A percentile compares a stretch with the other conserved stretches of the same genome.
phyloP scores from a whole-genome alignment of 1,284 basidiomycete genomes.

The Trichosporon sp. region DNA sequence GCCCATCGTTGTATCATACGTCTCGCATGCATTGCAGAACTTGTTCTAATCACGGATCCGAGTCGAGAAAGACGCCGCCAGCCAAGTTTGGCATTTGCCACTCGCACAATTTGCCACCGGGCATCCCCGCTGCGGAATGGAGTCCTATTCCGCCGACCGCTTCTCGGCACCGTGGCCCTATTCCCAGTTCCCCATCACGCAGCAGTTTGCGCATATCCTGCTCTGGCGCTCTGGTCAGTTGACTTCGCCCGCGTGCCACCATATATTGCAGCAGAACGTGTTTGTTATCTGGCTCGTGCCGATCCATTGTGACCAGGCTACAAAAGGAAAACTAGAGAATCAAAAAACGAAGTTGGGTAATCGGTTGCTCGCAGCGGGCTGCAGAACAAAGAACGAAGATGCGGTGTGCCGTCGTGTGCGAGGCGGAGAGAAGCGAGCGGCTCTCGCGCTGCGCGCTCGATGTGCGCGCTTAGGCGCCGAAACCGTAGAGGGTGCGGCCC shows the following conservation, averaged over 20 bases:
- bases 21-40: background rate
- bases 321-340: background rate
- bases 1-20: background rate
- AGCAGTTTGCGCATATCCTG: too few relatives aligned
- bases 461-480: slow-evolving; percentile 58
- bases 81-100: too few relatives aligned
- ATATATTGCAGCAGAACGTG: background rate
- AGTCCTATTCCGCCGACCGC: background rate
- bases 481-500: slow-evolving; percentile 81
- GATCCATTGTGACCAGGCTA: background rate
- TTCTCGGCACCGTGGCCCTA: too few relatives aligned
- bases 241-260: too few relatives aligned
- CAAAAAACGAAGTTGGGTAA: slow-evolving; percentile 5
- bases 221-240: background rate
- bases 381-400: background rate
- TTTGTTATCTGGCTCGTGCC: background rate
- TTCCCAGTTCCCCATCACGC: too few relatives aligned
- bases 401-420: background rate
- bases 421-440: background rate
- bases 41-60: background rate
- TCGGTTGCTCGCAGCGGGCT: background rate
- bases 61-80: background rate
- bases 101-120: background rate
- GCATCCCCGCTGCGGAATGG: background rate
- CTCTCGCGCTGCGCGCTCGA: background rate